phyloP scores from a whole-genome alignment of 169 alveolate genomes.

The Amoebophrya sp. region DNA sequence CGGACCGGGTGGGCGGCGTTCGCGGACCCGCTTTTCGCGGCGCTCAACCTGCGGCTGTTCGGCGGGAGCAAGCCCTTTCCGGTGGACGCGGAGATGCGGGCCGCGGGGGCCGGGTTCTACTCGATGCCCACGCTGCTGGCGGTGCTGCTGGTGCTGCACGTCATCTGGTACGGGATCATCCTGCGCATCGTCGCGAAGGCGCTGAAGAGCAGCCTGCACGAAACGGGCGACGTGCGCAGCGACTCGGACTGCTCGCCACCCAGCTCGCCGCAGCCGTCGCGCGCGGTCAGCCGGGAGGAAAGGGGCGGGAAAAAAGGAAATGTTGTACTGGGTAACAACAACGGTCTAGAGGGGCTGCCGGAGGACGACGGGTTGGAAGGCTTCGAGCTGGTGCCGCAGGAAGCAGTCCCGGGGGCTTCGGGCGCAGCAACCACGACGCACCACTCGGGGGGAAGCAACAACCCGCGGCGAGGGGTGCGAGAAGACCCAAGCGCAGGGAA shows the following conservation, averaged over 20 bases:
- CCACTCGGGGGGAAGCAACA: no score
- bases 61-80: neutral
- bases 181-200: constrained; percentile 12
- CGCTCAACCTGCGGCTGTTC: neutral
- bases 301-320: no score
- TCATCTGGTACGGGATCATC: constrained; percentile 23
- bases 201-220: neutral
- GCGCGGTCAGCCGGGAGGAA: no score
- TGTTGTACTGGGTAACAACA: no score
- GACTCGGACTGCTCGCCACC: neutral
- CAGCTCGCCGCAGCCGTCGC: no score
- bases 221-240: neutral
- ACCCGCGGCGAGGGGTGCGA: no score
- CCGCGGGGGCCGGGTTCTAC: neutral
- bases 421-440: no score
- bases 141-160: constrained; percentile 18
- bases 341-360: no score
- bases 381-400: no score
- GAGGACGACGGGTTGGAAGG: no score
- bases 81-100: neutral
- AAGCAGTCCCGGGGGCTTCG: no score
- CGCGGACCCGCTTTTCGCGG: constrained; percentile 16
- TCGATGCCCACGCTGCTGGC: neutral
- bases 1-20: constrained; percentile 20
- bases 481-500: no score